Evolutionary conservation across 2,329 filamentous ascomycete genomes (phyloP).

Genomic region (Penicillium concentricum): DNA sequence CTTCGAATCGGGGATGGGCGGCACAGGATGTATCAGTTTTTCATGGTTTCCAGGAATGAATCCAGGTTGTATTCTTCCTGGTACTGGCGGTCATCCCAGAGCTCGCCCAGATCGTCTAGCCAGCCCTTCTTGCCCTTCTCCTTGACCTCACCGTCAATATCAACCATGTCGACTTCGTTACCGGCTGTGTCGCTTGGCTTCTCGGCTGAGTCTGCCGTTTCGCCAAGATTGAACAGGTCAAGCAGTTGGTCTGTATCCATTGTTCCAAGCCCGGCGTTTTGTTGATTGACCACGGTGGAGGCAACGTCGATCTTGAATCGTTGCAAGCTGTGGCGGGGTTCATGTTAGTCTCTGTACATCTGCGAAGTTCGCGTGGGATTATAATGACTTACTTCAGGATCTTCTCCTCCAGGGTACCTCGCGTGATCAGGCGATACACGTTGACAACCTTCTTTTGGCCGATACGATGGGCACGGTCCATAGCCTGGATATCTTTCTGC

Average conservation of each 20-base stretch:
- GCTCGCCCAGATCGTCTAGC: constrained; percentile 88
- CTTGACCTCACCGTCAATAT: constrained; percentile 86
- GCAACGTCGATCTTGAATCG: constrained; percentile 99
- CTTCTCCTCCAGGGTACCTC: constrained; percentile 96
- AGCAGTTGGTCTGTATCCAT: constrained; percentile 99
- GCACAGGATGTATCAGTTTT: constrained; percentile 42
- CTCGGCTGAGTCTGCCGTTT: constrained; percentile 56
- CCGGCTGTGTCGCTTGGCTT: constrained; percentile 62
- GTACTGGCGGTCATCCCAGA: constrained; percentile 98
- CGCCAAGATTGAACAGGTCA: constrained; percentile 89
- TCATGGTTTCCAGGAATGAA: constrained; percentile 93
- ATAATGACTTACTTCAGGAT: constrained; percentile 68
- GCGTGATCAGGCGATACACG: constrained; percentile 93
- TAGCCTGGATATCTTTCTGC: constrained; percentile 96
- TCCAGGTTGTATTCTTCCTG: constrained; percentile 97
- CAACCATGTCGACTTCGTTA: constrained; percentile 73
- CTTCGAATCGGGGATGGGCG: background rate
- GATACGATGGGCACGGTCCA: constrained; percentile 97
- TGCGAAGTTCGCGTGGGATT: constrained; percentile 11
- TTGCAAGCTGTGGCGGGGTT: constrained; percentile 65
- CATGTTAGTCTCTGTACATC: constrained; percentile 18
- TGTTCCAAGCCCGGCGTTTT: constrained; percentile 88
- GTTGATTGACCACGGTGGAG: constrained; percentile 96
- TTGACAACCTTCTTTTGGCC: constrained; percentile 99
- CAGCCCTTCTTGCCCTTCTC: constrained; percentile 97